phyloP scores from a whole-genome alignment of 106 monocot genomes.

The Allium cepa region DNA sequence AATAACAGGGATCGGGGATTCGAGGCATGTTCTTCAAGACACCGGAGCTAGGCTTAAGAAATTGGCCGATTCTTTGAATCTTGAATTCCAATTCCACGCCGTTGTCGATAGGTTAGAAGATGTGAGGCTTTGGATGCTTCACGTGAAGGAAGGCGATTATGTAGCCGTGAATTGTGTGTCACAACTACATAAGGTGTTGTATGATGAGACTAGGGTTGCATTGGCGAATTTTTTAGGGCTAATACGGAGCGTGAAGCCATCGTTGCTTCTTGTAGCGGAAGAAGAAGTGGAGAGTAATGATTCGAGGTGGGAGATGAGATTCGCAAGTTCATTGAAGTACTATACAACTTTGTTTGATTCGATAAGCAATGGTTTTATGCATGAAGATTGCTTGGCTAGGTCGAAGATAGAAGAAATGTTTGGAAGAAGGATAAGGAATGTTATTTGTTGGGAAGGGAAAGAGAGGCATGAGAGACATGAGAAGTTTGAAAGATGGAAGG shows the following conservation, averaged over 20 bases:
- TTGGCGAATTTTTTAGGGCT: conserved; percentile 46
- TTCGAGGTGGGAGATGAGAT: conserved; percentile 50
- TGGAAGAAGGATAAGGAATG: conserved; percentile 62
- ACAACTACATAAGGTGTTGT: conserved; percentile 36
- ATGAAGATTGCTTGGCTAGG: conserved; percentile 32
- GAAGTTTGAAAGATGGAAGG: conserved; percentile 46
- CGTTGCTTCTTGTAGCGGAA: conserved; percentile 54
- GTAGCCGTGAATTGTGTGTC: conserved; percentile 76
- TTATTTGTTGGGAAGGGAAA: conserved; percentile 40
- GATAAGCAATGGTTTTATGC: conserved; percentile 21
- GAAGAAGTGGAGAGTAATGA: conserved; percentile 55
- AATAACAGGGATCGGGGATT: conserved; percentile 70
- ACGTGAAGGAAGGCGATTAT: conserved; percentile 66
- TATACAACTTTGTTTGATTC: conserved; percentile 72
- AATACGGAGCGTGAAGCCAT: conserved; percentile 54
- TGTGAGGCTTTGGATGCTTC: conserved; percentile 97
- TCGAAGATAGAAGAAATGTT: conserved; percentile 69
- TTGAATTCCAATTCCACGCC: conserved; percentile 71
- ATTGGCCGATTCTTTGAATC: conserved; percentile 40
- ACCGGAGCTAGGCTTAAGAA: conserved; percentile 48
- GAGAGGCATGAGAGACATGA: conserved; percentile 64
- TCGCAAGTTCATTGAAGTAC: conserved; percentile 39
- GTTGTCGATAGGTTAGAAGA: conserved; percentile 78
- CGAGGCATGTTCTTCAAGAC: conserved; percentile 45
- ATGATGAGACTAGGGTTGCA: conserved; percentile 11